Conservation (phyloP, 139 green algal species). For the Tetraselmis chui region DNA sequence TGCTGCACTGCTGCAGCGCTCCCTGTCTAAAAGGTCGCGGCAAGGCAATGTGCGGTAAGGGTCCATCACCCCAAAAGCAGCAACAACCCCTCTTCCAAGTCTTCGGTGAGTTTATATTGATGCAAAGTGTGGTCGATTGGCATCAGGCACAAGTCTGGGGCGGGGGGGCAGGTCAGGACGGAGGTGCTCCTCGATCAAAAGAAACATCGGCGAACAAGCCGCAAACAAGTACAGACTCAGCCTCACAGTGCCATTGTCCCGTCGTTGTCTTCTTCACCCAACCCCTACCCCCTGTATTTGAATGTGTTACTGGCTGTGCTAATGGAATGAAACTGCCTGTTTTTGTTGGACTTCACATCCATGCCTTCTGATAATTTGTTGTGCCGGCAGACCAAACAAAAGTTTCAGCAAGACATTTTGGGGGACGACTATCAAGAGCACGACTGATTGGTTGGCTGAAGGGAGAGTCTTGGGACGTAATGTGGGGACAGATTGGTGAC, state of each 20-base stretch:
- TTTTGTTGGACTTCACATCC: too few species aligned
- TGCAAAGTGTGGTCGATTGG: not conserved
- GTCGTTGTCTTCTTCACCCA: too few species aligned
- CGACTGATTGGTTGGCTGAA: not conserved
- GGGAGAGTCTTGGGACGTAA: too few species aligned
- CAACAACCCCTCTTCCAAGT: not conserved
- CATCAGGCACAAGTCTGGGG: slow-evolving; percentile 41
- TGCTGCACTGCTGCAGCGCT: not conserved
- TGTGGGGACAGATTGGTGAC: too few species aligned
- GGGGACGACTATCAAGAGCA: not conserved
- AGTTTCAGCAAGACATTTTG: not conserved
- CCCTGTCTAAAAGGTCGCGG: not conserved
- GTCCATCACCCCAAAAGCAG: not conserved
- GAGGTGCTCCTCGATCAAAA: slow-evolving; percentile 73
- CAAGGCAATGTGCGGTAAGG: not conserved
- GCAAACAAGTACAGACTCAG: slow-evolving; percentile 38
- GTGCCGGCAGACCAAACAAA: not conserved
- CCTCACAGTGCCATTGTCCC: too few species aligned
- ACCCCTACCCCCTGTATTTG: too few species aligned
- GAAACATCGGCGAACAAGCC: slow-evolving; percentile 47
- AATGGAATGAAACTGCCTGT: too few species aligned
- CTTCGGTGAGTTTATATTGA: too few species aligned
- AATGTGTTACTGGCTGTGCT: too few species aligned
- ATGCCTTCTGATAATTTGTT: too few species aligned
- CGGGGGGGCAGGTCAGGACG: slow-evolving; percentile 48